These are phyloP conservation scores for Saitozyma podzolica DNA, from an alignment of 768 basidiomycete genomes.

Conservation along the genomic window DNA sequence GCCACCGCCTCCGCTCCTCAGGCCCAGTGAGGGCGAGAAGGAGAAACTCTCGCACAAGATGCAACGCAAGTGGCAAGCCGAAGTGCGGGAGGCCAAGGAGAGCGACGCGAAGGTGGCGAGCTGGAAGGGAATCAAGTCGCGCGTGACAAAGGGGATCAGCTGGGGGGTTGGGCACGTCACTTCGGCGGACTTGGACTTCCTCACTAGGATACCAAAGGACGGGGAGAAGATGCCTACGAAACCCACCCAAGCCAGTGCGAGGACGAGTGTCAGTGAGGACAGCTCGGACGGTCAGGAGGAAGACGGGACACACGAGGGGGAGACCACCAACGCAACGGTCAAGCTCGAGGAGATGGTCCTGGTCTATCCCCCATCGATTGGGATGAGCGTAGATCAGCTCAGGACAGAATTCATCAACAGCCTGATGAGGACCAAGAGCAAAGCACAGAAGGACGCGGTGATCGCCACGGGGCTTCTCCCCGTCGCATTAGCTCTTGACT, in stretches of 20 bases:
- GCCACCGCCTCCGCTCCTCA: background rate
- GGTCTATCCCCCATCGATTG: background rate
- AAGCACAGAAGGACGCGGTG: background rate
- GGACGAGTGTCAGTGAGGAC: background rate
- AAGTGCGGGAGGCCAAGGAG: background rate
- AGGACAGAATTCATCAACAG: background rate
- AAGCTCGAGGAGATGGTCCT: constrained; percentile 2
- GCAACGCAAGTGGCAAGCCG: background rate
- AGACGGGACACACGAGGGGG: background rate
- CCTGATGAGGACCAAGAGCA: background rate
- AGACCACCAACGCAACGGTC: background rate
- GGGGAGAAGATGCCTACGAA: background rate
- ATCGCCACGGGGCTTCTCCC: background rate
- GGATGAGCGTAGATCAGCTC: background rate
- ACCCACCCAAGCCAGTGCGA: background rate
- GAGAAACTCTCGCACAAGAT: background rate
- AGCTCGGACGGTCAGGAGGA: background rate
- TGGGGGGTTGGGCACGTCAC: background rate
- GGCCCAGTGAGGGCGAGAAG: background rate
- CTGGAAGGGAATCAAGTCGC: background rate
- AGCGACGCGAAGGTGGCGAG: background rate
- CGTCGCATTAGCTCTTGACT: background rate
- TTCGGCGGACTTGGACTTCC: background rate
- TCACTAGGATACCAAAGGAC: background rate
- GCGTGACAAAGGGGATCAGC: background rate